These are phyloP conservation scores for Butyriboletus loyo DNA, from an alignment of 768 basidiomycete genomes.

Conservation along the genomic window DNA sequence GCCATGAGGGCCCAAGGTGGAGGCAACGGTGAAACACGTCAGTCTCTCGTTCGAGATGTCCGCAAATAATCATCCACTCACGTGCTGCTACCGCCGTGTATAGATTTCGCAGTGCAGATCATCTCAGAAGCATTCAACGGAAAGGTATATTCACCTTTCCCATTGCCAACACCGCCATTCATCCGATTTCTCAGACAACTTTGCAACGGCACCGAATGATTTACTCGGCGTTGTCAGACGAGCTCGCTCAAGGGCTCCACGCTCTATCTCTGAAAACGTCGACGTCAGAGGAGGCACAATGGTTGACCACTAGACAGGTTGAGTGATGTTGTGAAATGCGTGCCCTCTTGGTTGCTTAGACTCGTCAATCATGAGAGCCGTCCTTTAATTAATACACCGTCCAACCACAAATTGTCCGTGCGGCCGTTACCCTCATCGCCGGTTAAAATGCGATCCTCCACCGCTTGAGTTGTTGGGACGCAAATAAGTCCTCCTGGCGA, in stretches of 20 bases:
- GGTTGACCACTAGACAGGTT: slow-evolving; percentile 16
- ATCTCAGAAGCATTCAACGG: slow-evolving; percentile 71
- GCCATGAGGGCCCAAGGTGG: slow-evolving; percentile 72
- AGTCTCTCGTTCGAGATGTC: slow-evolving; percentile 32
- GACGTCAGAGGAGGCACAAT: slow-evolving; percentile 52
- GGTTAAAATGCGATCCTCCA: slow-evolving; percentile 20
- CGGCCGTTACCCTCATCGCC: slow-evolving; percentile 14
- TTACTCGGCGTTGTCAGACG: slow-evolving; percentile 66
- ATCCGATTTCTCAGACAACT: slow-evolving; percentile 46
- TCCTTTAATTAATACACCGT: slow-evolving; percentile 29
- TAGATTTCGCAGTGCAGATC: slow-evolving; percentile 76
- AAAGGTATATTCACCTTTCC: slow-evolving; percentile 48
- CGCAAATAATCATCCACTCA: slow-evolving; percentile 17
- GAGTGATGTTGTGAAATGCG: slow-evolving; percentile 25
- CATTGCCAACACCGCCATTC: slow-evolving; percentile 7
- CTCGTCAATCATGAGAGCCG: slow-evolving; percentile 30
- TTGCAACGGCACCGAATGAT: slow-evolving; percentile 83
- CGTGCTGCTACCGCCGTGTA: slow-evolving; percentile 19
- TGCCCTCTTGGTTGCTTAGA: slow-evolving; percentile 6
- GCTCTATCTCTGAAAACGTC: slow-evolving; percentile 74
- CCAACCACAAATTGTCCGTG: slow-evolving; percentile 20
- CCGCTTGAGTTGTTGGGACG: slow-evolving; percentile 2
- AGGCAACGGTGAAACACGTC: slow-evolving; percentile 79
- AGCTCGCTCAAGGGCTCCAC: slow-evolving; percentile 69
- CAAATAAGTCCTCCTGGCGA: slow-evolving; percentile 12